phyloP scores from a whole-genome alignment of 306 rosid species.

The Lagenaria siceraria region DNA sequence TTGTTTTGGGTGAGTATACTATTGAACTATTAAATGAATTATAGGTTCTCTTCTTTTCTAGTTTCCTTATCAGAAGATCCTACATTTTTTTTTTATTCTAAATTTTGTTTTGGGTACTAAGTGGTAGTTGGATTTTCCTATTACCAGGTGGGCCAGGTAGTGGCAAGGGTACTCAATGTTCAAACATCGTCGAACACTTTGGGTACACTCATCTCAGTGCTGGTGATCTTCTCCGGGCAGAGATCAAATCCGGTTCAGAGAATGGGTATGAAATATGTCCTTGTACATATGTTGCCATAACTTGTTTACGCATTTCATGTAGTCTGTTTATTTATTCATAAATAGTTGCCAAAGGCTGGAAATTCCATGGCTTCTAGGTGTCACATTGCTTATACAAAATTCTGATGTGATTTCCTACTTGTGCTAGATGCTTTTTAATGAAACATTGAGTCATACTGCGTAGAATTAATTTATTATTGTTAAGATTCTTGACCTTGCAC shows the following conservation, averaged over 20 bases:
- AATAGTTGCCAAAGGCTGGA: neutral
- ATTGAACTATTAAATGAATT: neutral
- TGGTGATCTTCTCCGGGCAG: conserved; percentile 98
- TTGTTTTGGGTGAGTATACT: conserved; percentile 74
- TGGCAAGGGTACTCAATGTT: conserved; percentile 97
- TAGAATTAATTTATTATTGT: too few species aligned
- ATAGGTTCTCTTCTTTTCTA: neutral
- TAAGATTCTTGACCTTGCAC: too few species aligned
- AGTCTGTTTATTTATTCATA: neutral
- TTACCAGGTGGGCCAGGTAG: conserved; percentile 94
- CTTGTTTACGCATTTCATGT: neutral
- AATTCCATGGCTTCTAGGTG: neutral
- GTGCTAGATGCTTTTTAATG: too few species aligned
- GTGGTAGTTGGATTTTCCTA: conserved; percentile 13
- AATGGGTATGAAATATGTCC: conserved; percentile 57
- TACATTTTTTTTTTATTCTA: neutral
- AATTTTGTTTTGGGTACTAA: conserved; percentile 2
- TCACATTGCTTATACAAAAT: neutral
- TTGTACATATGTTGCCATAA: neutral
- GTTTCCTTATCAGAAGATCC: neutral
- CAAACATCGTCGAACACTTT: conserved; percentile 54
- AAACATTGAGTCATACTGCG: too few species aligned
- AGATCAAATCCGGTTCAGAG: conserved; percentile 89
- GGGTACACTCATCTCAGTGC: conserved; percentile 97
- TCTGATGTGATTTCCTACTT: neutral